A percentile compares a stretch with the other conserved stretches of the same genome.
These are phyloP conservation scores for Lipomyces yamadae DNA, from an alignment of 805 yeast genomes.

Conservation along the genomic window DNA sequence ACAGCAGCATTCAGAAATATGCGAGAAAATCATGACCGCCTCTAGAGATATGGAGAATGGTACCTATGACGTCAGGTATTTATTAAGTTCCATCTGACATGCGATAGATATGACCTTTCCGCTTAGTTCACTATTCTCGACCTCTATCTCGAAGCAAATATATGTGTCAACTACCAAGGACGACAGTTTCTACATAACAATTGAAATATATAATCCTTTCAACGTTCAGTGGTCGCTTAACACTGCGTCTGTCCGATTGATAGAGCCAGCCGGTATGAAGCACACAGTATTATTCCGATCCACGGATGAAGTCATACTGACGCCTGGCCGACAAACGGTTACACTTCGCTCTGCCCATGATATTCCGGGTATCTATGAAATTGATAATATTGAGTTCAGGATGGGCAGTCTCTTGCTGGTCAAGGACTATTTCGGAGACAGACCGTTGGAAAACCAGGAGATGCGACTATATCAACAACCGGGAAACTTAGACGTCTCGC, in stretches of 20 bases:
- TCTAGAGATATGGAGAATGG: slow-evolving; percentile 20
- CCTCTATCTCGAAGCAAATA: slow-evolving; percentile 9
- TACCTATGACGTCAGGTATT: background rate
- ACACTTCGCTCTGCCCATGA: slow-evolving; percentile 44
- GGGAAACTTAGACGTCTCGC: slow-evolving; percentile 29
- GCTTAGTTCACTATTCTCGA: slow-evolving; percentile 21
- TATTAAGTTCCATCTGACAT: background rate
- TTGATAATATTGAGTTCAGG: slow-evolving; percentile 41
- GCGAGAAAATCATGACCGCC: slow-evolving; percentile 12
- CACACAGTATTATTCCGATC: slow-evolving; percentile 26
- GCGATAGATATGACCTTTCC: slow-evolving; percentile 10
- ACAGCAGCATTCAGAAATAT: slow-evolving; percentile 12
- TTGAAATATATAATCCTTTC: slow-evolving; percentile 22
- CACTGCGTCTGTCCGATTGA: slow-evolving; percentile 21
- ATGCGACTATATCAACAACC: slow-evolving; percentile 31
- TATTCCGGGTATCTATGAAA: slow-evolving; percentile 47
- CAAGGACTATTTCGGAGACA: slow-evolving; percentile 34
- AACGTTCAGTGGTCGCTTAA: slow-evolving; percentile 22
- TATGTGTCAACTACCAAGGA: slow-evolving; percentile 18
- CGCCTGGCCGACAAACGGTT: slow-evolving; percentile 33
- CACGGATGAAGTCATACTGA: slow-evolving; percentile 11
- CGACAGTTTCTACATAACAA: slow-evolving; percentile 24
- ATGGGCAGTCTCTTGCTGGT: slow-evolving; percentile 42
- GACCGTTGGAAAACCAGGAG: slow-evolving; percentile 12
- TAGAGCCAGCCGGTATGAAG: slow-evolving; percentile 33